These are phyloP conservation scores for Vicia faba DNA, from an alignment of 306 rosid species.

Conservation along the genomic window DNA sequence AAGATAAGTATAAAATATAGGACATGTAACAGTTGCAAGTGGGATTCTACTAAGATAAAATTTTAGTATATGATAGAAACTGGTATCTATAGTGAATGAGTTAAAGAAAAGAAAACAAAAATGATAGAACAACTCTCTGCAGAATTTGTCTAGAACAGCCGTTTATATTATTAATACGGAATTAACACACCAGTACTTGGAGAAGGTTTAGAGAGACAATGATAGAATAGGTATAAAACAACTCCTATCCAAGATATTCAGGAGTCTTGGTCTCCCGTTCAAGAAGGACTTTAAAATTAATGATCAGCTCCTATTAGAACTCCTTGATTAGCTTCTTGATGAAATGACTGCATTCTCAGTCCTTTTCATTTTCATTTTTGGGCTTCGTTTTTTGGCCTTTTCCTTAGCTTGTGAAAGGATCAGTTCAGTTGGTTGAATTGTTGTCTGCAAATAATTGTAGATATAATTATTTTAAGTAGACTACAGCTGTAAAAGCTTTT, in stretches of 20 bases:
- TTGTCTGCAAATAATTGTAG: slow-evolving; percentile 14
- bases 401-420: slow-evolving; percentile 26
- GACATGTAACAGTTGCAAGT: slow-evolving; percentile 12
- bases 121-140: no score
- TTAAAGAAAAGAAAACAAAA: no score
- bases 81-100: no score
- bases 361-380: slow-evolving; percentile 21
- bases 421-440: slow-evolving; percentile 22
- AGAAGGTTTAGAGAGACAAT: no score
- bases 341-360: slow-evolving; percentile 4
- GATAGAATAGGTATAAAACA: no score
- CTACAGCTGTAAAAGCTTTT: slow-evolving; percentile 18
- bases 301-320: slow-evolving; percentile 22
- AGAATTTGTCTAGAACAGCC: no score
- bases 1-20: slow-evolving; percentile 13
- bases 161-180: no score
- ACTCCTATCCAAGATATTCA: no score
- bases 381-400: slow-evolving; percentile 12
- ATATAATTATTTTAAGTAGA: slow-evolving; percentile 18
- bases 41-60: slow-evolving; percentile 10
- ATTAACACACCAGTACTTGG: no score
- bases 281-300: slow-evolving; percentile 2
- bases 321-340: slow-evolving; percentile 9
- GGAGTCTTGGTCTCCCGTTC: no score
- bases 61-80: no score